These are phyloP conservation scores for Pseudodiploospora longispora DNA, from an alignment of 2,329 filamentous ascomycete genomes.

Conservation along the genomic window DNA sequence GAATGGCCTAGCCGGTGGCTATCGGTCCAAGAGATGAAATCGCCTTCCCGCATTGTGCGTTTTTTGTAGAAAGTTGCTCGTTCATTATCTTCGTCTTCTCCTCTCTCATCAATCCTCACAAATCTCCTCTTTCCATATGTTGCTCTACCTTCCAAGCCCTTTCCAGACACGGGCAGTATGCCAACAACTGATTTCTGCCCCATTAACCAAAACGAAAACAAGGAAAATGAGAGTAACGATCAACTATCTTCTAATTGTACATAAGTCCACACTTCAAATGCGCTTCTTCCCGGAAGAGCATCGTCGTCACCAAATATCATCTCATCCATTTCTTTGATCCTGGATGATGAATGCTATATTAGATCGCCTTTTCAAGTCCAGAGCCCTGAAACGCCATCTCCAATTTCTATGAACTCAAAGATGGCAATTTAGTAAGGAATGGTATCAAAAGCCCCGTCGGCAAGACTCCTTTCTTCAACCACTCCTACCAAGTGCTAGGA, in stretches of 20 bases:
- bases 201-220: constrained; percentile 5
- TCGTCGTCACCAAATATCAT: constrained; percentile 10
- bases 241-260: constrained; percentile 23
- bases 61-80: too few species aligned
- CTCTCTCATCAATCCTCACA: not conserved
- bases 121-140: too few species aligned
- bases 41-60: too few species aligned
- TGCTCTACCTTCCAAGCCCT: too few species aligned
- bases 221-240: constrained; percentile 3
- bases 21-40: too few species aligned
- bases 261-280: constrained; percentile 11
- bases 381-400: constrained; percentile 22
- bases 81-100: not conserved
- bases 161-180: too few species aligned
- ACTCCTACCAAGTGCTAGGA: too few species aligned
- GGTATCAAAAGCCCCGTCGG: constrained; percentile 22
- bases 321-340: constrained; percentile 18
- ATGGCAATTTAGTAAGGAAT: constrained; percentile 15
- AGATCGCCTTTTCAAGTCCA: constrained; percentile 28
- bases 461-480: constrained; percentile 19
- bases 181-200: not conserved
- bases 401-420: constrained; percentile 23
- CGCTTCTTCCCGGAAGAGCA: constrained; percentile 5
- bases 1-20: too few species aligned
- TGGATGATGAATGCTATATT: constrained; percentile 32